These are phyloP conservation scores for Crucihimalaya himalaica DNA, from an alignment of 345 rosid species.

Conservation along the genomic window DNA sequence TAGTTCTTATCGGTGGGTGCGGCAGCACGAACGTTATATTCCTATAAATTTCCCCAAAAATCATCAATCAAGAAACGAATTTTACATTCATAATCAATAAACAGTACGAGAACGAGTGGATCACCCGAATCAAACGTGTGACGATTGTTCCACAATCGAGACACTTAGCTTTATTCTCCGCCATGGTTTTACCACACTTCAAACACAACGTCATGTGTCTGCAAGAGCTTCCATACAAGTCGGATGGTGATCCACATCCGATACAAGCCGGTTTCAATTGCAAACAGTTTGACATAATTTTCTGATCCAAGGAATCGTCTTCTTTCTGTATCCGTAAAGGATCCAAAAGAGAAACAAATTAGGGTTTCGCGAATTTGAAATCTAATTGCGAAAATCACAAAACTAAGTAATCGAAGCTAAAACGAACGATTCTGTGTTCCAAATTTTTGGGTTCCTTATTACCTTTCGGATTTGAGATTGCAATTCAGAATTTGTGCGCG, in stretches of 20 bases:
- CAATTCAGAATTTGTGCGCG: neutral
- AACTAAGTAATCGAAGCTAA: neutral
- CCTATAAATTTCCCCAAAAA: conserved; percentile 44
- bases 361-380: conserved; percentile 2
- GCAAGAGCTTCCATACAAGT: conserved; percentile 87
- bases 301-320: neutral
- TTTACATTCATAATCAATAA: too few species aligned
- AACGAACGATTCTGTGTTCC: neutral
- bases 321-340: conserved; percentile 2
- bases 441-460: neutral
- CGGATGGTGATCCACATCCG: conserved; percentile 69
- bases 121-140: conserved; percentile 83
- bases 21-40: conserved; percentile 75
- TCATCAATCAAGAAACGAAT: neutral
- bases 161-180: conserved; percentile 72
- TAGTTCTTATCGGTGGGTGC: conserved; percentile 69
- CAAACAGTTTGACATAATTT: conserved; percentile 69
- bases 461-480: neutral
- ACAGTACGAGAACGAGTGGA: neutral
- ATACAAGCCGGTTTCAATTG: conserved; percentile 71
- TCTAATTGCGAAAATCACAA: neutral
- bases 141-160: conserved; percentile 72
- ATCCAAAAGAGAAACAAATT: neutral
- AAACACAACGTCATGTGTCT: conserved; percentile 95
- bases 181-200: conserved; percentile 89